Base-by-base conservation (phyloP, 768 basidiomycete genomes). In the Nidula microcarpa region DNA sequence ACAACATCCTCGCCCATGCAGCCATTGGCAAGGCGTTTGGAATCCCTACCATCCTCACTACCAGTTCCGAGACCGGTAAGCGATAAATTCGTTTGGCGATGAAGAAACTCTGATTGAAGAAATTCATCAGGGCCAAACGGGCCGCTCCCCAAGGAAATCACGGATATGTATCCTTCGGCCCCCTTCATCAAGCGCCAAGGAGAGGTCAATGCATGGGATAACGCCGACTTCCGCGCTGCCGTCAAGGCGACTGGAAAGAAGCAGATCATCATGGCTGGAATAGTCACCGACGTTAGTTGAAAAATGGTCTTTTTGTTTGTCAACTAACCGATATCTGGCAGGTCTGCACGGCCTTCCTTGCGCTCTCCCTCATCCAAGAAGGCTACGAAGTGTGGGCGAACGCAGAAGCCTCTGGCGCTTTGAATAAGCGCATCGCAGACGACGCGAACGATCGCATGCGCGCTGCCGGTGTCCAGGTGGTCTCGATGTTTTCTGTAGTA, bases 151-250 rank as follows among this genome's bases (percentile, higher is more conserved):
- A 64, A 65, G 52, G 78, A 79, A 54, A 72, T 80, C 35, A 30
- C 70, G 13, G 72, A 66, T 1, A 72, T 79, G 74, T 73, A 79
- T 52, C 74, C 75, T 1, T 58, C 74, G 49, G 75, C 75, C 0
- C 68, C 76, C 11, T 60, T 70, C 54, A 74, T 79, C 66, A 75
- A 73, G 62, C 69, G 79, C 13, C 62, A 73, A 23, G 79, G 76
- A 2, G 76, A 80, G 58, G 78, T 80, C 11, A 65, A 80, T 51
- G 78, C 79, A 7, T 80, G 79, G 79, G 77, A 80, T 57, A 79
- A 76, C 59, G 52, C 63, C 5, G 76, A 77, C 51, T 78, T 80
- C 68, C 66, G 73, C 37, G 65, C 63, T 1, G 78, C 78, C 16
- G 75, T 80, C 13, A 61, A 69, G 44, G 75, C 76, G 1, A 77